Base-by-base conservation (phyloP, 768 basidiomycete genomes). In the Podaxis carcinomalis region DNA sequence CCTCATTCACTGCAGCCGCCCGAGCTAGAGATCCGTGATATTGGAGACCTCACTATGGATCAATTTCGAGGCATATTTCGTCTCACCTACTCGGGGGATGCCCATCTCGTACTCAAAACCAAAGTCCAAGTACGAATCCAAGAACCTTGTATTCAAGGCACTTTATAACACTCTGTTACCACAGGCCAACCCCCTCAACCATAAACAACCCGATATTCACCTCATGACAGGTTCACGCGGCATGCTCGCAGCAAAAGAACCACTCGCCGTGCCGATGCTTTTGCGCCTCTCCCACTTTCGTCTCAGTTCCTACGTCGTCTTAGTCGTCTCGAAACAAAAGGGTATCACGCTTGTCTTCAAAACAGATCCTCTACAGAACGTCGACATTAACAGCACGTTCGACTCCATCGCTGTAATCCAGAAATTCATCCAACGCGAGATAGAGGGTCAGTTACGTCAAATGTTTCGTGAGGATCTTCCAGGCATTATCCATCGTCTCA, bases 301-400 rank as follows among this genome's bases (percentile, higher is more conserved):
- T 63, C 88, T 99, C 37, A 88, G 86, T 67, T 97, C 96, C 35
- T 98, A 98, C 69, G 92, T 99, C 67, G 95, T 98, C 65, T 87
- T 99, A 61, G 95, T 98, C 67, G 93, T 99, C 60, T 98, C 95
- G 25, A 92, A 93, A 66, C 93, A 95, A 71, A 98, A 98, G 70
- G 97, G 97, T 46, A 98, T 98, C 70, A 98, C 97, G 0, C 86
- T 99, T 56, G 97, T 98, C 25, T 99, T 99, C 86, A 98, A 98
- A 78, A 98, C 97, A 37, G 97, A 99, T 74, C 97, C 97, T 1
- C 83, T 99, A 40, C 95, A 99, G 75, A 92, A 93, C 65, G 95
- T 99, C 56, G 93, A 98, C 70, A 98, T 99, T 71, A 95, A 91
- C 74, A 92, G 90, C 72, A 98, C 95, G 2, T 99, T 99, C 68